phyloP scores from a whole-genome alignment of 768 basidiomycete genomes.

The Agrocybe chaxingu region DNA sequence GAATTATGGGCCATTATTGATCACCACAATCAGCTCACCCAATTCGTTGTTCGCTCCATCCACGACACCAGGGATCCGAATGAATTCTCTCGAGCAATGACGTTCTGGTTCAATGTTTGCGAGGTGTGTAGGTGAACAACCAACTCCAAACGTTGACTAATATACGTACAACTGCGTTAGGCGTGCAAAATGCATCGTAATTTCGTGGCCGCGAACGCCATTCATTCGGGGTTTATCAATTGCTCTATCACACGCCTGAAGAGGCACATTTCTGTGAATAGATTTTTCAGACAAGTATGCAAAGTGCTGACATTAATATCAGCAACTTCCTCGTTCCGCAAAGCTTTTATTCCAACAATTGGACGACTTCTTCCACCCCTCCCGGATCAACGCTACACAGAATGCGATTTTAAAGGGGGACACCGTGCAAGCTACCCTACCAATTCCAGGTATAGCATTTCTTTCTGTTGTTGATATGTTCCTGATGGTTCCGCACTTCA shows the following conservation, averaged over 20 bases:
- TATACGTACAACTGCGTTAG: constrained; percentile 19
- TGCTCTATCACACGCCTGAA: constrained; percentile 34
- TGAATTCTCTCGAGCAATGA: constrained; percentile 27
- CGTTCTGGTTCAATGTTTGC: constrained; percentile 46
- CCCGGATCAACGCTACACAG: constrained; percentile 24
- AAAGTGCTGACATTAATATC: not conserved
- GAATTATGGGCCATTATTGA: no score
- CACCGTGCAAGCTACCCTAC: constrained; percentile 25
- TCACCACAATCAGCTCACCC: constrained; percentile 7
- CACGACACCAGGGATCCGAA: constrained; percentile 14
- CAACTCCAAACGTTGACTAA: not conserved
- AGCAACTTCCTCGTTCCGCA: not conserved
- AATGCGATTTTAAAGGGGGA: constrained; percentile 21
- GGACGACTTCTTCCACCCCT: constrained; percentile 25
- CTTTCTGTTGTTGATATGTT: not conserved
- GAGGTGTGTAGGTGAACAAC: constrained; percentile 25
- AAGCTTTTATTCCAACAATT: constrained; percentile 19
- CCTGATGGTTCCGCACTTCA: constrained; percentile 5
- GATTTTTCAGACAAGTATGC: not conserved
- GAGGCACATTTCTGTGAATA: constrained; percentile 30
- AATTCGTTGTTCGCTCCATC: constrained; percentile 38
- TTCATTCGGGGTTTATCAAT: constrained; percentile 39
- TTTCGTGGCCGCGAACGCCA: constrained; percentile 38
- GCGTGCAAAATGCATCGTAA: constrained; percentile 43
- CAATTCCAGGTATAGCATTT: constrained; percentile 26